Evolutionary conservation across 106 monocot species (phyloP).

Genomic region (Phalaenopsis equestris): DNA sequence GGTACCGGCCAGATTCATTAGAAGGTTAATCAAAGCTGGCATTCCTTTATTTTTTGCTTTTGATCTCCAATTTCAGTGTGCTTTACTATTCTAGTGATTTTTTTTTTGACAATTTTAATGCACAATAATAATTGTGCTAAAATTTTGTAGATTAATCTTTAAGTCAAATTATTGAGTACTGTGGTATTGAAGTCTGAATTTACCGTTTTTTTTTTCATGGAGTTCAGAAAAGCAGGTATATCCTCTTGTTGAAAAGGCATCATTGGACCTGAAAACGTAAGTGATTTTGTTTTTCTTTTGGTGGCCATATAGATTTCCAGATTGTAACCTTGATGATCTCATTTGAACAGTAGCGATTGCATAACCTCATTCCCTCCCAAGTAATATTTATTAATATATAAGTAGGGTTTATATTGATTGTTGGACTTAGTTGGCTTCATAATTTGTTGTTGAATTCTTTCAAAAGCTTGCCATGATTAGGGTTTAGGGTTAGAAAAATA

Average conservation of each 20-base stretch:
- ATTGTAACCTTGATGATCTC: not conserved
- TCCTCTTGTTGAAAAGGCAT: constrained; percentile 39
- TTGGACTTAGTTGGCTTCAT: not conserved
- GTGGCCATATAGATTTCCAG: not conserved
- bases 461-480: not conserved
- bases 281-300: constrained; percentile 4
- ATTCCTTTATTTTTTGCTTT: not conserved
- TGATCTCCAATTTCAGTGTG: too few species aligned
- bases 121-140: not conserved
- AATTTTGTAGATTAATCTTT: constrained; percentile 1
- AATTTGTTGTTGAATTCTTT: not conserved
- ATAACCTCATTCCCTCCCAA: not conserved
- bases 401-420: not conserved
- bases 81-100: not conserved
- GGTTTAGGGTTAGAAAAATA: not conserved
- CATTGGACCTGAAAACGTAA: constrained; percentile 71
- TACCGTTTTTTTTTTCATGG: constrained; percentile 27
- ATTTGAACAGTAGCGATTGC: not conserved
- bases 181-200: not conserved
- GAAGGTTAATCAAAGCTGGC: constrained; percentile 43
- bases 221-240: constrained; percentile 42
- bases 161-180: not conserved
- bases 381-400: not conserved
- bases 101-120: not conserved
- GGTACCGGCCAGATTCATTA: constrained; percentile 58